Base-by-base conservation (phyloP, 1,284 basidiomycete species). In the Cutaneotrichosporon sp. region DNA sequence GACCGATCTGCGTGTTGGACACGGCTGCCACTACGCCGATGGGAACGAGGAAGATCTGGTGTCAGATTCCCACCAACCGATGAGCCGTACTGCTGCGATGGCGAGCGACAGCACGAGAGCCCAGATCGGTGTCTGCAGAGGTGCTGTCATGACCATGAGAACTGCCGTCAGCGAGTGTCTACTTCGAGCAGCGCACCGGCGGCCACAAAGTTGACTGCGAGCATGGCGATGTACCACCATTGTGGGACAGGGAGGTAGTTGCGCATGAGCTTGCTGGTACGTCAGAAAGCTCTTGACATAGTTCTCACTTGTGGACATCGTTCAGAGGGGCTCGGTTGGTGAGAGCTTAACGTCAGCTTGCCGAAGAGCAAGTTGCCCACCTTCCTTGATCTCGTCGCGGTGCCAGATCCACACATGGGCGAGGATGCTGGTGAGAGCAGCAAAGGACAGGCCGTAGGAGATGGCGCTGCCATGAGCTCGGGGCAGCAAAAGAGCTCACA, bases 391-490 rank as follows among this genome's bases (percentile, higher is more conserved):
- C 65, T 84, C 83, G 11, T 77, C 70, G 38, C 82, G 70, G 64
- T 84, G 82, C 82, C 82, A 84, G 2, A 84, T 73, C 67, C 78
- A 75, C 18, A 83, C 82, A 62, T 84, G 82, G 3, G 79, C 78
- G 45, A 83, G 69, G 7, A 83, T 80, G 54, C 80, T 81, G 0
- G 82, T 80, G 18, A 84, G 68, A 0, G 82, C 79, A 1, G 83
- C 81, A 64, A 84, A 84, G 8, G 77, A 76, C 14, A 83, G 66
- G 1, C 76, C 80, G 60, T 81, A 81, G 0, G 78, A 70, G 9
- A 79, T 31, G 13, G 78, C 79, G 56, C 77, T 63, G 47, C 14
- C n/a, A 50, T 60, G 25, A 64, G 59, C 14, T 18, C n/a, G n/a
- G n/a, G n/a, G 6, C 31, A 1, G n/a, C 8, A 27, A 7, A 20